Evolutionary conservation across 768 basidiomycete genomes (phyloP).

Genomic region (Sporobolomyces pararoseus): DNA sequence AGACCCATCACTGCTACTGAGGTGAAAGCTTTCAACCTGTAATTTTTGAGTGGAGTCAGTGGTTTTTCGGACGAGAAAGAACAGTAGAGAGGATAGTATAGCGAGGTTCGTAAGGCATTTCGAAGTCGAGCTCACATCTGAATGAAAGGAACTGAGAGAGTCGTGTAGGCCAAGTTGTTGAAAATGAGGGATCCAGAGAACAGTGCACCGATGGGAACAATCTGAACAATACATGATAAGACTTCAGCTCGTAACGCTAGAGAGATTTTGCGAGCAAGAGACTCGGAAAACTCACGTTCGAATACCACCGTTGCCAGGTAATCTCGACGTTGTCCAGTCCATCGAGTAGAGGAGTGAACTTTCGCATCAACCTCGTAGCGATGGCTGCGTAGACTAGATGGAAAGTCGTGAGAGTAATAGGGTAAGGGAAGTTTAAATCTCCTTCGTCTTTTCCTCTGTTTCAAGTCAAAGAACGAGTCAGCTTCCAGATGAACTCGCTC

Average conservation of each 20-base stretch:
- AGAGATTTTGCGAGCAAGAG: too few relatives aligned
- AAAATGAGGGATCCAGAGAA: conserved; percentile 88
- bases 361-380: conserved; percentile 75
- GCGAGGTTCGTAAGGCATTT: conserved; percentile 33
- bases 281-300: conserved; percentile 47
- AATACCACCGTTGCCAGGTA: conserved; percentile 70
- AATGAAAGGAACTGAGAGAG: conserved; percentile 86
- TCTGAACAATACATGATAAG: too few relatives aligned
- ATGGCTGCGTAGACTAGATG: conserved; percentile 54
- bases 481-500: background rate
- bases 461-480: background rate
- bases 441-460: conserved; percentile 4
- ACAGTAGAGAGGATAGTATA: background rate
- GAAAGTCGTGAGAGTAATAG: conserved; percentile 41
- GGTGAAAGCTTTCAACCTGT: conserved; percentile 67
- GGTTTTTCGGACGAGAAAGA: background rate
- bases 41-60: background rate
- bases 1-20: conserved; percentile 51
- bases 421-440: conserved; percentile 30
- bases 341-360: conserved; percentile 75
- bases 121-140: conserved; percentile 84
- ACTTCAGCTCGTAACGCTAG: too few relatives aligned
- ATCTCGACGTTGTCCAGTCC: conserved; percentile 69
- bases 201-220: conserved; percentile 88
- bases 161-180: conserved; percentile 89